These are phyloP conservation scores for Erodium moschatum DNA, from an alignment of 441 rosid species.

Conservation along the genomic window DNA sequence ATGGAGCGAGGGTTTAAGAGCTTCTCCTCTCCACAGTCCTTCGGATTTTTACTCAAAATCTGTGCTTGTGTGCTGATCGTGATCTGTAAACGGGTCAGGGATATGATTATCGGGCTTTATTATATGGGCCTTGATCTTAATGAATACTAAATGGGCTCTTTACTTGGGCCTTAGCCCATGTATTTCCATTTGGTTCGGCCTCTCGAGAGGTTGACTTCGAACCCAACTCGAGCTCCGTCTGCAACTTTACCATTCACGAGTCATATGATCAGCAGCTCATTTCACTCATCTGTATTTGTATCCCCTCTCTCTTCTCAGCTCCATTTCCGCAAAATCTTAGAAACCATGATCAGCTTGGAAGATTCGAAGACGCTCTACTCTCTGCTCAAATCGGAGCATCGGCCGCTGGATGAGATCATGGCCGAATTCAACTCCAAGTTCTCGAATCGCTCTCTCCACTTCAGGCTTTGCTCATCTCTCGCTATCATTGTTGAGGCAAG, in stretches of 20 bases:
- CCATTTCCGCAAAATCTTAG: not conserved
- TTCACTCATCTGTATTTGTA: not conserved
- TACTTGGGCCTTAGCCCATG: not conserved
- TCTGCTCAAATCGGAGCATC: constrained; percentile 49
- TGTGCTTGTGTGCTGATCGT: too few species aligned
- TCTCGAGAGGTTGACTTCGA: not conserved
- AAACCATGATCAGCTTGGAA: constrained; percentile 29
- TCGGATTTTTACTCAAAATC: too few species aligned
- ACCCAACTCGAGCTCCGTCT: not conserved
- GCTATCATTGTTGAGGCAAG: constrained; percentile 50
- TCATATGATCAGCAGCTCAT: not conserved
- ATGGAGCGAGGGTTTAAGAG: too few species aligned
- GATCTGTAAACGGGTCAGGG: too few species aligned
- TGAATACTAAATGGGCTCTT: not conserved
- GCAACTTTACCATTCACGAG: not conserved
- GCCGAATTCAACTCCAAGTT: constrained; percentile 59
- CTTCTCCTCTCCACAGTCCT: too few species aligned
- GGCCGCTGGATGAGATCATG: constrained; percentile 44
- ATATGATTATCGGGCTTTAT: too few species aligned
- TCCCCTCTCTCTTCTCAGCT: not conserved
- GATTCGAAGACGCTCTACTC: constrained; percentile 22
- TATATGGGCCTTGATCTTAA: too few species aligned
- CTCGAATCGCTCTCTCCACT: constrained; percentile 30
- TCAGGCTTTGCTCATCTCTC: constrained; percentile 53
- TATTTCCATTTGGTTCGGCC: not conserved